Conservation (phyloP, 1,139 yeast species). For the Lodderomyces parapsilosis region DNA sequence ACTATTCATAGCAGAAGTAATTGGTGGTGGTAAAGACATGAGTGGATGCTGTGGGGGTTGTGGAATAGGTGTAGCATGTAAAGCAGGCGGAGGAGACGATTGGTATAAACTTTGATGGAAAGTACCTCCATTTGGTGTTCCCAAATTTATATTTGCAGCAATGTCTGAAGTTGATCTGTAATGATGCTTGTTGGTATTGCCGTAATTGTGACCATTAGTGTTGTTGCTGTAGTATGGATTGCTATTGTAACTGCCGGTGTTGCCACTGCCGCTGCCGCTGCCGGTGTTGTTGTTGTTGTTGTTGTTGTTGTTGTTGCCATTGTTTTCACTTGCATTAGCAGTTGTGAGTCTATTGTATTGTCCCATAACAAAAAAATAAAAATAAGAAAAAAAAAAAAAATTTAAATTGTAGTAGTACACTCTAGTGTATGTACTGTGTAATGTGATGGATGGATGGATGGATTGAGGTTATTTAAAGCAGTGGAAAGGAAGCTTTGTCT, state of each 20-base stretch:
- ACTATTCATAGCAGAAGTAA: slow-evolving; percentile 7
- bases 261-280: neutral
- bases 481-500: too few species aligned
- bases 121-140: neutral
- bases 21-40: slow-evolving; percentile 8
- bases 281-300: neutral
- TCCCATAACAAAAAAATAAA: neutral
- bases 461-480: too few species aligned
- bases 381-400: neutral
- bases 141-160: neutral
- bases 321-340: neutral
- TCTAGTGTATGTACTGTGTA: too few species aligned
- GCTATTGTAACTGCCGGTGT: neutral
- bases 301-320: neutral
- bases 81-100: neutral
- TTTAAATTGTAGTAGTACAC: neutral
- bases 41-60: slow-evolving; percentile 6
- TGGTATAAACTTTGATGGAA: neutral
- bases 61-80: slow-evolving; percentile 1
- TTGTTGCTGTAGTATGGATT: neutral
- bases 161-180: neutral
- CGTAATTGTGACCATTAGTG: neutral
- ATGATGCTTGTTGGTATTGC: neutral
- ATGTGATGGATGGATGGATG: neutral
- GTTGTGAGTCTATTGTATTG: neutral